A percentile compares a stretch with the other conserved stretches of the same genome.
phyloP scores from a whole-genome alignment of 352 stramenopile genomes.

The Phytophthora crassamura region DNA sequence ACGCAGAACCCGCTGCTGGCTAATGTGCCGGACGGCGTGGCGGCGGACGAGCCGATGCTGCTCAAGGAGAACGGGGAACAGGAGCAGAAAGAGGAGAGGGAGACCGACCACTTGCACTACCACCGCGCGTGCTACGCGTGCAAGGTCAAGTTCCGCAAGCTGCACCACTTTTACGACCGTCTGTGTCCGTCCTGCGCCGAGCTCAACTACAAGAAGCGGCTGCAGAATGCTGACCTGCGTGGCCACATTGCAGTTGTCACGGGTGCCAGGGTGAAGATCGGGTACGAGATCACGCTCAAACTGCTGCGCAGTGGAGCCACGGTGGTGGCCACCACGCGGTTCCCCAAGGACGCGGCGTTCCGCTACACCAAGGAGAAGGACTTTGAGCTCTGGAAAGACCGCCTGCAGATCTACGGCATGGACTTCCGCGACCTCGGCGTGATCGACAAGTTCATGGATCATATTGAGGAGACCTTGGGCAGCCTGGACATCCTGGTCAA shows the following conservation, averaged over 20 bases:
- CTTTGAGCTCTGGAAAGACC: conserved; percentile 78
- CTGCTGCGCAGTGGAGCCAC: conserved; percentile 85
- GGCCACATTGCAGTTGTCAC: conserved; percentile 92
- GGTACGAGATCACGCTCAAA: conserved; percentile 94
- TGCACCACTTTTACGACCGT: conserved; percentile 96
- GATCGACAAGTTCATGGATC: conserved; percentile 94
- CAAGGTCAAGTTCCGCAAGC: conserved; percentile 91
- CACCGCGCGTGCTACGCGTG: conserved; percentile 95
- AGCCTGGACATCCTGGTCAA: conserved; percentile 96
- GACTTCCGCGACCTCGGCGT: conserved; percentile 94
- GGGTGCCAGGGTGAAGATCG: conserved; percentile 96
- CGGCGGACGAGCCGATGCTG: conserved; percentile 40
- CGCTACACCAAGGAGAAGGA: conserved; percentile 90
- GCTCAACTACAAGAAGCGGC: conserved; percentile 94
- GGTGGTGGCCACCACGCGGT: conserved; percentile 94
- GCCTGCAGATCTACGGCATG: conserved; percentile 93
- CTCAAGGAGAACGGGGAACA: conserved; percentile 21
- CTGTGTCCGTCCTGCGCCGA: conserved; percentile 93
- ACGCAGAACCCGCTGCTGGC: conserved; percentile 62
- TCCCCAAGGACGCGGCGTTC: conserved; percentile 92
- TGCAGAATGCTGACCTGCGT: conserved; percentile 85
- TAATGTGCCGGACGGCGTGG: conserved; percentile 67
- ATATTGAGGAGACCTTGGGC: conserved; percentile 70
- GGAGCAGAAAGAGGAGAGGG: conserved; percentile 16
- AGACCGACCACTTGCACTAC: conserved; percentile 74